A percentile compares a stretch with the other conserved stretches of the same genome.
These are phyloP conservation scores for Citrus trifoliata DNA, from an alignment of 345 rosid genomes.

Conservation along the genomic window DNA sequence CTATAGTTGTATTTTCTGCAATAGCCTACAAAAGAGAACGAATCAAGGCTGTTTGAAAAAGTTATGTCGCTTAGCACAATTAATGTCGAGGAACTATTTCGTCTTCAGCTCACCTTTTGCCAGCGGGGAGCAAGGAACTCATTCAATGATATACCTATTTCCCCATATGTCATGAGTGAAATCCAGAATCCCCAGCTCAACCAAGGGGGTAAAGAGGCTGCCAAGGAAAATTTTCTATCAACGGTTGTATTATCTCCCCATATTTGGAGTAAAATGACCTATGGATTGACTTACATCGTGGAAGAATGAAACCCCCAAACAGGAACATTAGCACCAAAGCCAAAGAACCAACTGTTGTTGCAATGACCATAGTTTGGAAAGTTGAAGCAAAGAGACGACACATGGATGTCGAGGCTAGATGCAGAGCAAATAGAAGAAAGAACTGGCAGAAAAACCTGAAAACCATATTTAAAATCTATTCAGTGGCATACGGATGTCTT, in stretches of 20 bases:
- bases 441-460: slow-evolving; percentile 59
- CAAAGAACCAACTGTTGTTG: slow-evolving; percentile 41
- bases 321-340: slow-evolving; percentile 36
- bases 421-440: slow-evolving; percentile 47
- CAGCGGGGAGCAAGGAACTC: slow-evolving; percentile 60
- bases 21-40: background rate
- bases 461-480: background rate
- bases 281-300: slow-evolving; percentile 28
- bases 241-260: slow-evolving; percentile 1
- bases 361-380: slow-evolving; percentile 42
- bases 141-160: slow-evolving; percentile 47
- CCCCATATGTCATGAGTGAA: slow-evolving; percentile 57
- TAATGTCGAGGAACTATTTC: background rate
- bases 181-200: slow-evolving; percentile 69
- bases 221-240: background rate
- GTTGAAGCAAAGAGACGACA: slow-evolving; percentile 46
- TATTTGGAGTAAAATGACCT: background rate
- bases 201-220: slow-evolving; percentile 53
- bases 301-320: slow-evolving; percentile 59
- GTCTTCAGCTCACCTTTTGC: slow-evolving; percentile 36
- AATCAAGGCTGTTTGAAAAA: background rate
- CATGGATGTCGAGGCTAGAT: slow-evolving; percentile 46
- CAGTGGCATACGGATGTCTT: background rate
- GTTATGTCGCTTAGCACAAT: background rate
- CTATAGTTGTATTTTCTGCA: slow-evolving; percentile 26